Percentiles rank a stretch among this genome's conserved stretches.
phyloP scores from a whole-genome alignment of 2,329 filamentous ascomycete species.

The Phoma sp. region DNA sequence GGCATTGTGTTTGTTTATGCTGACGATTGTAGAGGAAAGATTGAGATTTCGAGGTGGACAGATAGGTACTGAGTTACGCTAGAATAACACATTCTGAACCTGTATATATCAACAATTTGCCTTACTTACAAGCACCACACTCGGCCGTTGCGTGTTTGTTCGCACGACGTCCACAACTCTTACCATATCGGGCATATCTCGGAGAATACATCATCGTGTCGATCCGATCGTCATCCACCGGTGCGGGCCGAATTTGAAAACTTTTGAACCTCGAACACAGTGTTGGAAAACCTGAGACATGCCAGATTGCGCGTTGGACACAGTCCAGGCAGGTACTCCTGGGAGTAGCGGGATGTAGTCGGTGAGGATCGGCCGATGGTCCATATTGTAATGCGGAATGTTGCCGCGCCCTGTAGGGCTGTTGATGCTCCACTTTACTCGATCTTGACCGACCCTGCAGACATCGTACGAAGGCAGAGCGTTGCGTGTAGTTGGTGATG shows the following conservation, averaged over 20 bases:
- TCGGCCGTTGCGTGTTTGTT: constrained; percentile 1
- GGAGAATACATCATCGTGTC: constrained; percentile 17
- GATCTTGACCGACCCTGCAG: neutral
- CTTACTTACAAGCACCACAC: neutral
- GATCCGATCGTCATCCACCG: constrained; percentile 12
- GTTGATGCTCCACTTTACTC: neutral
- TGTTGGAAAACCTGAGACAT: neutral
- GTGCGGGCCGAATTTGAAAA: constrained; percentile 14
- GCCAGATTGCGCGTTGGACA: neutral
- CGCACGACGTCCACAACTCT: constrained; percentile 5
- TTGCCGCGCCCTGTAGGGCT: constrained; percentile 4
- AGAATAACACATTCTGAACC: neutral
- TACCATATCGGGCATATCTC: constrained; percentile 6
- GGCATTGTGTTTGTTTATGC: constrained; percentile 2
- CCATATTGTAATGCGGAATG: constrained; percentile 8
- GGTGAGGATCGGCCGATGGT: constrained; percentile 4
- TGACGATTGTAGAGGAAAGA: neutral
- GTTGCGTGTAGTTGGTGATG: neutral
- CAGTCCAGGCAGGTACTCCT: neutral
- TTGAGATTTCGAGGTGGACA: neutral
- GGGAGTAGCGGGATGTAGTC: neutral
- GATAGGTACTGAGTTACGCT: neutral
- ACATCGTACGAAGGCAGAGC: constrained; percentile 10
- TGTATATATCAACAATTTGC: neutral
- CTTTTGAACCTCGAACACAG: neutral